phyloP scores from a whole-genome alignment of 2,329 filamentous ascomycete species.

The Samsoniella hepiali region DNA sequence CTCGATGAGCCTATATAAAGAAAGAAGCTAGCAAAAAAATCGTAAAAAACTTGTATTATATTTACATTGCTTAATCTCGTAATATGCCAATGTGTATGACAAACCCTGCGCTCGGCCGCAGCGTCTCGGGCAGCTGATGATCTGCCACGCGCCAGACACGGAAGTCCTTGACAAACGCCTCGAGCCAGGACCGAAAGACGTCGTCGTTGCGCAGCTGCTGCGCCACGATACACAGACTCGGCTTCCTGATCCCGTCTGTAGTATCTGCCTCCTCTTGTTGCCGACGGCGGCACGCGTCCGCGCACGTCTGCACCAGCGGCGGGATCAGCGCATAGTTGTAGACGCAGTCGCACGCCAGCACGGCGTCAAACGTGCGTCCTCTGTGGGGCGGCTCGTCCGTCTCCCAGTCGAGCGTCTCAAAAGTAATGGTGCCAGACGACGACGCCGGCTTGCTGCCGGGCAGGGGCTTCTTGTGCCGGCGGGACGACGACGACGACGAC shows the following conservation, averaged over 20 bases:
- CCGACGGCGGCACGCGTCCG: conserved; percentile 66
- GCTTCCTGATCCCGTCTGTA: not conserved
- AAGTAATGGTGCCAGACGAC: conserved; percentile 43
- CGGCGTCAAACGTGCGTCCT: conserved; percentile 60
- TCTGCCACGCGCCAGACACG: conserved; percentile 74
- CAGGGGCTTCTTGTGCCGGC: not conserved
- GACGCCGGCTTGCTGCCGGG: not conserved
- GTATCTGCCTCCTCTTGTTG: conserved; percentile 15
- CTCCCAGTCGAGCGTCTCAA: conserved; percentile 81
- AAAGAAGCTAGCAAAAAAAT: not conserved
- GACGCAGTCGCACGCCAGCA: conserved; percentile 89
- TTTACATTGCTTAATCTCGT: conserved; percentile 28
- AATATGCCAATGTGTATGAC: conserved; percentile 76
- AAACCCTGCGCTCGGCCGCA: conserved; percentile 69
- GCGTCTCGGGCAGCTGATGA: conserved; percentile 51
- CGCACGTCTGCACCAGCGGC: conserved; percentile 79
- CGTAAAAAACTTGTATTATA: not conserved
- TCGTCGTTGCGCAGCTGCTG: conserved; percentile 85
- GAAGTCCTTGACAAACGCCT: conserved; percentile 64
- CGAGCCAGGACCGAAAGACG: conserved; percentile 80
- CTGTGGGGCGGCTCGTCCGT: conserved; percentile 49
- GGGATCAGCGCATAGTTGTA: conserved; percentile 86
- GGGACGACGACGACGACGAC: not conserved
- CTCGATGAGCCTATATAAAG: not conserved
- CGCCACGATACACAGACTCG: conserved; percentile 69